Percentiles rank a stretch among this genome's conserved stretches.
phyloP scores from a whole-genome alignment of 192 early-diverging fungal species.

The Backusella sp. region DNA sequence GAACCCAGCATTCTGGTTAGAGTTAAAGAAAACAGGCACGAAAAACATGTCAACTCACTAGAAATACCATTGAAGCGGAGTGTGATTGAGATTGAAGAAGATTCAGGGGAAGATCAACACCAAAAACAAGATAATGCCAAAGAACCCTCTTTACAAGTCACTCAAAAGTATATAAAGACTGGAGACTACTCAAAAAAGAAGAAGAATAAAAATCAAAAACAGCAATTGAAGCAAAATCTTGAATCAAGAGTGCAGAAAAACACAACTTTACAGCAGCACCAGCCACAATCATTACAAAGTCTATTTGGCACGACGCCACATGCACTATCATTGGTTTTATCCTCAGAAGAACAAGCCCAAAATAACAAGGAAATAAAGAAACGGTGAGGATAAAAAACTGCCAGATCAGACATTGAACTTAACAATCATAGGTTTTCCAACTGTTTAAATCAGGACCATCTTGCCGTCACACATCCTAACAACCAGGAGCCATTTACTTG shows the following conservation, averaged over 20 bases:
- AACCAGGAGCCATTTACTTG: slow-evolving; percentile 61
- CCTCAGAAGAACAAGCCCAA: slow-evolving; percentile 29
- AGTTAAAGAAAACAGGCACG: slow-evolving; percentile 16
- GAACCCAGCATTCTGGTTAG: not conserved
- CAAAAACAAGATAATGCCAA: not conserved
- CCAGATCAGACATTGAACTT: not conserved
- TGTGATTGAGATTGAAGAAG: slow-evolving; percentile 14
- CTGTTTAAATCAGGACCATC: slow-evolving; percentile 51
- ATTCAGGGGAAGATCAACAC: slow-evolving; percentile 15
- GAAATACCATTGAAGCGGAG: not conserved
- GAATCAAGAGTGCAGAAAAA: not conserved
- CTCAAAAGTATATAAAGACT: slow-evolving; percentile 52
- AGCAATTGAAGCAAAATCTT: not conserved
- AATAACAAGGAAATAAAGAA: slow-evolving; percentile 26
- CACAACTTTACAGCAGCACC: slow-evolving; percentile 5
- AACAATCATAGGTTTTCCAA: slow-evolving; percentile 36
- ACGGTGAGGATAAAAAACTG: not conserved
- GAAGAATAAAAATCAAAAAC: not conserved
- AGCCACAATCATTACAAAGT: slow-evolving; percentile 26
- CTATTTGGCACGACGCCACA: slow-evolving; percentile 24
- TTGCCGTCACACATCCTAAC: slow-evolving; percentile 39
- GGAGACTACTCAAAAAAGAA: slow-evolving; percentile 61
- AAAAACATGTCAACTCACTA: not conserved
- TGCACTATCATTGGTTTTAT: slow-evolving; percentile 20
- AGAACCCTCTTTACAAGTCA: slow-evolving; percentile 30